These are phyloP conservation scores for Mortierella sp. DNA, from an alignment of 371 early-diverging fungal genomes.

Conservation along the genomic window DNA sequence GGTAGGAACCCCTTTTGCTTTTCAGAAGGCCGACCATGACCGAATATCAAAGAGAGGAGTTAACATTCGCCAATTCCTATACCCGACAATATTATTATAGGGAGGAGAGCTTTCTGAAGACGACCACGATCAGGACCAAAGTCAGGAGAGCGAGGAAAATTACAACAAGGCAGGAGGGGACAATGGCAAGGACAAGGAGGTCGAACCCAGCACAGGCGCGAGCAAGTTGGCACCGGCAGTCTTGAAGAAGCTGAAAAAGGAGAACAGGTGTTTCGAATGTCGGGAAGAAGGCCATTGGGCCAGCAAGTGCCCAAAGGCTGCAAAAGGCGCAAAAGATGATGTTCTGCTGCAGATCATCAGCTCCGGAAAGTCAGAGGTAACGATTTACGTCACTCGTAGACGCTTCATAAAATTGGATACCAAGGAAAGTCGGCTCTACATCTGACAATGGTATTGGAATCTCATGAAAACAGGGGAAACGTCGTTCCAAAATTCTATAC, in stretches of 20 bases:
- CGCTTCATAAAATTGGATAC: background rate
- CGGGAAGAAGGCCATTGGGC: constrained; percentile 15
- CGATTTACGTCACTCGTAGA: background rate
- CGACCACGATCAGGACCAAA: background rate
- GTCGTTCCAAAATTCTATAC: constrained; percentile 33
- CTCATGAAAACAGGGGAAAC: constrained; percentile 15
- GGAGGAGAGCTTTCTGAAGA: constrained; percentile 26
- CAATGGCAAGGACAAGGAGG: background rate
- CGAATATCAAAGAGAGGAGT: too few relatives aligned
- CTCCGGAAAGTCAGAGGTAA: constrained; percentile 53
- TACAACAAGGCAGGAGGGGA: background rate
- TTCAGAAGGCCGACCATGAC: background rate
- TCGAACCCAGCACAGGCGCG: background rate
- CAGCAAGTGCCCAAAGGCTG: background rate
- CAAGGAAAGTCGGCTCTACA: background rate
- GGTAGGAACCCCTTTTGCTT: constrained; percentile 8
- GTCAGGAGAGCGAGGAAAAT: background rate
- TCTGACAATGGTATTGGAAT: background rate
- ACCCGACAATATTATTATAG: background rate
- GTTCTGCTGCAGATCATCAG: constrained; percentile 41
- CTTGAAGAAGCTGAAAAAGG: constrained; percentile 9
- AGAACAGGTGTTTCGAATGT: constrained; percentile 12
- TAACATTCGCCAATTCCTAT: background rate
- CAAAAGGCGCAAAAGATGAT: constrained; percentile 15
- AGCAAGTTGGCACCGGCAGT: background rate